These are phyloP conservation scores for Dacryopinax primogenitus DNA, from an alignment of 768 basidiomycete species.

Conservation along the genomic window DNA sequence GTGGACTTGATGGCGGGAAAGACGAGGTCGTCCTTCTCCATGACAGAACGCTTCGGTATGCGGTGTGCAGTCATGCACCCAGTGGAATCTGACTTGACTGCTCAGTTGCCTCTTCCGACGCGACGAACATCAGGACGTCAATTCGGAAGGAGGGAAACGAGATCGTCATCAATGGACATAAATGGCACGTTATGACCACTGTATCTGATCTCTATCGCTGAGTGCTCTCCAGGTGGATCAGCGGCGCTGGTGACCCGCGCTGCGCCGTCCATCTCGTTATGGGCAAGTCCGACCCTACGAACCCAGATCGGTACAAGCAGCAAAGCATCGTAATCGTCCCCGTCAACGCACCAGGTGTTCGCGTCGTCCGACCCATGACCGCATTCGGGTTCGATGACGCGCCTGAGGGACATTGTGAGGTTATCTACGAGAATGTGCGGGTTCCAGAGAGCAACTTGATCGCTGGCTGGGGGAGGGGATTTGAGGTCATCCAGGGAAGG, in stretches of 20 bases:
- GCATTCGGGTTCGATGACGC: conserved; percentile 94
- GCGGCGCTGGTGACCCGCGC: conserved; percentile 88
- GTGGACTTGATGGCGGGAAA: conserved; percentile 78
- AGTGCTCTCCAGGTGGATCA: conserved; percentile 69
- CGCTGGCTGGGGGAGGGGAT: conserved; percentile 87
- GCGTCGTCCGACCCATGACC: conserved; percentile 78
- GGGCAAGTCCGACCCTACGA: conserved; percentile 83
- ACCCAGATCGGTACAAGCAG: conserved; percentile 61
- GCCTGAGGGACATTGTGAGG: conserved; percentile 92
- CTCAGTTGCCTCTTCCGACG: conserved; percentile 84
- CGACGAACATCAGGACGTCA: conserved; percentile 84
- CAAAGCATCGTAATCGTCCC: conserved; percentile 97
- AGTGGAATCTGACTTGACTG: not conserved
- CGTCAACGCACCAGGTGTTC: conserved; percentile 71
- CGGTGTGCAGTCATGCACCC: not conserved
- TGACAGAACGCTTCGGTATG: conserved; percentile 88
- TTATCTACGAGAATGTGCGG: conserved; percentile 86
- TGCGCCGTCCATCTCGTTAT: conserved; percentile 84
- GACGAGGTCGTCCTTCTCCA: conserved; percentile 87
- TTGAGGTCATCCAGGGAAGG: conserved; percentile 94
- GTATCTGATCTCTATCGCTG: conserved; percentile 10
- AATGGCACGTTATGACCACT: conserved; percentile 51
- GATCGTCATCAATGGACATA: conserved; percentile 90
- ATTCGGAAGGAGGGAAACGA: conserved; percentile 72
- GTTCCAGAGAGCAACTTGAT: conserved; percentile 74